Evolutionary conservation across 495 filamentous ascomycete species (phyloP).

Genomic region (Podospora bellae-mahoneyi): DNA sequence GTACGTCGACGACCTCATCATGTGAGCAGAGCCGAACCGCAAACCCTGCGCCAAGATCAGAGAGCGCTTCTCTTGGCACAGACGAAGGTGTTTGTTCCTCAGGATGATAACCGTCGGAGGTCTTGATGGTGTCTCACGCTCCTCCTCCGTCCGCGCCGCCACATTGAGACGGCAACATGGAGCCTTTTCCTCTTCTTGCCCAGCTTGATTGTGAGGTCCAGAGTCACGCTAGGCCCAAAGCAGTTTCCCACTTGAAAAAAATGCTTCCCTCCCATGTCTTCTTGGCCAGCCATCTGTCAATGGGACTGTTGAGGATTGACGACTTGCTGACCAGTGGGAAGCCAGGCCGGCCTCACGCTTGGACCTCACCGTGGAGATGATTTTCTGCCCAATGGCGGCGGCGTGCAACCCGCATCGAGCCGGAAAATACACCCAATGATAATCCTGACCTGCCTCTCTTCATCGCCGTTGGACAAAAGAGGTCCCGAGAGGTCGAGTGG

Average conservation of each 20-base stretch:
- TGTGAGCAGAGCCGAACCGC: slow-evolving; percentile 16
- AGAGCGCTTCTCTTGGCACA: slow-evolving; percentile 1
- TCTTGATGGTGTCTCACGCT: slow-evolving; percentile 8
- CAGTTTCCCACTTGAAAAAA: slow-evolving; percentile 21
- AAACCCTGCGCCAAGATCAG: slow-evolving; percentile 5
- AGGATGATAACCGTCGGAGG: slow-evolving; percentile 1
- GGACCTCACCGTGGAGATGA: slow-evolving; percentile 31
- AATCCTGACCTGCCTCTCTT: slow-evolving; percentile 25
- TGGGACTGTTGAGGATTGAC: slow-evolving; percentile 19
- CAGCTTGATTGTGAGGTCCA: slow-evolving; percentile 16
- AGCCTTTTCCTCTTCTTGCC: not conserved
- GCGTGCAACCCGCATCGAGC: slow-evolving; percentile 33
- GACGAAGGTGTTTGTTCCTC: not conserved
- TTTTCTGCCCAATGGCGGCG: slow-evolving; percentile 44
- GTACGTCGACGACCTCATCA: slow-evolving; percentile 21
- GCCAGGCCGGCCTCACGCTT: slow-evolving; percentile 28
- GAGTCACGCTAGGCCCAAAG: slow-evolving; percentile 22
- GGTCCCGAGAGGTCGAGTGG: not conserved
- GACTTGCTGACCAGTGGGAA: slow-evolving; percentile 32
- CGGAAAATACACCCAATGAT: slow-evolving; percentile 44
- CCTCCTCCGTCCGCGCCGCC: slow-evolving; percentile 12
- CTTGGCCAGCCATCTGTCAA: slow-evolving; percentile 17
- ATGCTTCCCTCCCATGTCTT: slow-evolving; percentile 3
- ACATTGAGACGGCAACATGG: slow-evolving; percentile 1
- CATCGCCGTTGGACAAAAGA: slow-evolving; percentile 34